These are phyloP conservation scores for Poa pratensis DNA, from an alignment of 176 grass and related monocot genomes.

Conservation along the genomic window DNA sequence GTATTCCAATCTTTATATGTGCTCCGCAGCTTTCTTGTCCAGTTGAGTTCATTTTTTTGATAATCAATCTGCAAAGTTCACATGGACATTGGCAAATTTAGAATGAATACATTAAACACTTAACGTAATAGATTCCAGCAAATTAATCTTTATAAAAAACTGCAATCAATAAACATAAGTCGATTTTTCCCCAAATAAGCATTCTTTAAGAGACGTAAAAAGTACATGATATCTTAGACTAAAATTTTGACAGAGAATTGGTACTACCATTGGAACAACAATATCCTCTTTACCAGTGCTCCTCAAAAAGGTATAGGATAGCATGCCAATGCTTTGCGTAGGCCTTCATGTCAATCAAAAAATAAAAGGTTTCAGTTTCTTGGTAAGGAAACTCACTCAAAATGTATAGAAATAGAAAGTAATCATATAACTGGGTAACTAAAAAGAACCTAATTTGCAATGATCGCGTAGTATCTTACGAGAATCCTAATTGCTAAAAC, in stretches of 20 bases:
- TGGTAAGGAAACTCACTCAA: conserved; percentile 44
- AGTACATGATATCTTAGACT: conserved; percentile 10
- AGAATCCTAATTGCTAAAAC: not conserved
- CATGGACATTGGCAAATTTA: conserved; percentile 29
- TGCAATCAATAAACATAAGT: conserved; percentile 8
- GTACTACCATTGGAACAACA: conserved; percentile 94
- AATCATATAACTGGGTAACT: not conserved
- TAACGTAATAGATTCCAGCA: not conserved
- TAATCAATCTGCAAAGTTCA: conserved; percentile 79
- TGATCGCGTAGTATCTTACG: not conserved
- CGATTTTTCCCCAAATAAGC: not conserved
- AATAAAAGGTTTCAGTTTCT: conserved; percentile 25
- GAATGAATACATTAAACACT: conserved; percentile 17
- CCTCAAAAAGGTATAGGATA: conserved; percentile 95
- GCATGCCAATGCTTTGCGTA: conserved; percentile 95
- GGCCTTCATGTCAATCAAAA: conserved; percentile 55
- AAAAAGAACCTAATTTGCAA: conserved; percentile 4
- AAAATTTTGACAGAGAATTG: not conserved
- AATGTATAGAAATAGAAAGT: not conserved
- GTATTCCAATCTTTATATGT: conserved; percentile 73
- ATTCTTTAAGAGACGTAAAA: not conserved
- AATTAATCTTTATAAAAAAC: conserved; percentile 17
- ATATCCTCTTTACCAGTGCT: conserved; percentile 89
- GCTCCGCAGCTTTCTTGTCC: conserved; percentile 65
- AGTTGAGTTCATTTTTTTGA: conserved; percentile 70